phyloP scores from a whole-genome alignment of 805 yeast species.

The Starmerella scarabaei region DNA sequence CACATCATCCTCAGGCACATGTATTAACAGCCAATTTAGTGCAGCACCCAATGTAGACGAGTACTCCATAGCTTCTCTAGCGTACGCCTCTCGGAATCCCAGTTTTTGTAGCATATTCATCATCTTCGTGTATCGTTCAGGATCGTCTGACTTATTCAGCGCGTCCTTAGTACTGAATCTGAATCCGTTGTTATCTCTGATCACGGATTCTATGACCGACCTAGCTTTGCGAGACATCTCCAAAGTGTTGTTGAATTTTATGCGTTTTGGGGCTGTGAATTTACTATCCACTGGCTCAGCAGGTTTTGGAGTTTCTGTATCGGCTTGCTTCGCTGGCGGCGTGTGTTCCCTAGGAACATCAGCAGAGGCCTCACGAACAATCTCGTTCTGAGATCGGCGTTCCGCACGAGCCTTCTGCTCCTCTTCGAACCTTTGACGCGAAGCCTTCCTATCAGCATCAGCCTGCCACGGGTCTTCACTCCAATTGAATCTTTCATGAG shows the following conservation, averaged over 20 bases:
- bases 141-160: constrained; percentile 4
- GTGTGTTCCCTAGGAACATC: neutral
- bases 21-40: constrained; percentile 68
- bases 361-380: constrained; percentile 11
- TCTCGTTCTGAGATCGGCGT: constrained; percentile 8
- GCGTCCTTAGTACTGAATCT: constrained; percentile 29
- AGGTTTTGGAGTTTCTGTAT: neutral
- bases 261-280: constrained; percentile 6
- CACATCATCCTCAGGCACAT: constrained; percentile 87
- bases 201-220: constrained; percentile 45
- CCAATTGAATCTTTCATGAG: constrained; percentile 19
- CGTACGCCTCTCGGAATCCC: constrained; percentile 64
- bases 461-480: constrained; percentile 59
- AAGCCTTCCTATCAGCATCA: constrained; percentile 40
- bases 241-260: constrained; percentile 32
- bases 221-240: constrained; percentile 56
- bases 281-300: neutral
- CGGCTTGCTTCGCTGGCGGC: neutral
- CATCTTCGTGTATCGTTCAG: constrained; percentile 10
- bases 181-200: constrained; percentile 33
- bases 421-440: constrained; percentile 8
- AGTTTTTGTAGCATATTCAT: constrained; percentile 29
- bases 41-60: constrained; percentile 36
- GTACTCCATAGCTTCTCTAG: constrained; percentile 57
- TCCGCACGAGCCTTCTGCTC: constrained; percentile 6